Evolutionary conservation across 768 basidiomycete species (phyloP), one percentile per base, ranked within the genome.

Genomic region (Tephrocybe sp.): DNA sequence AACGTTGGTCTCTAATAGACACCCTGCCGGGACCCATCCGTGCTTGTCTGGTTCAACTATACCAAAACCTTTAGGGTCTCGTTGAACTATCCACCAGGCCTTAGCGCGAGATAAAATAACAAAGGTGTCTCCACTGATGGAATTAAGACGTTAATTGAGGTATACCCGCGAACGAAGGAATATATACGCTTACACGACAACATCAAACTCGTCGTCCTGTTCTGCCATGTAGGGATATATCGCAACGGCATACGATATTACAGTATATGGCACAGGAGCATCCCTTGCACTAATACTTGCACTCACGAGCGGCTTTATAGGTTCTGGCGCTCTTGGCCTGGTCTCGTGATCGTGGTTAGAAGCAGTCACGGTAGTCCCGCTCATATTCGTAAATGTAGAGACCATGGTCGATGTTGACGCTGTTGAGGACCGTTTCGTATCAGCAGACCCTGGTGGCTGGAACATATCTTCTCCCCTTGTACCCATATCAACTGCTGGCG

Each of bases 141-240:
- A 35, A 36, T 35, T 43, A n/a, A n/a, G n/a, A n/a, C 22, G 26
- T 15, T 58, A 30, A 62, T 39, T 42, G 16, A 43, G 38, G 13
- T 52, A n/a, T n/a, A 18, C 30, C 31, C 12, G 25, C 44, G 26
- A 49, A 30, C 37, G 46, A 22, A 31, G 32, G 47, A 48, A 48
- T 40, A 46, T 49, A 28, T 36, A 12, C 8, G 28, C 89, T 70
- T 68, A 97, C 87, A 99, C 95, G 31, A 89, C 84, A 2, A 98
- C 97, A 64, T 98, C 93, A 65, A 98, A 98, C 66, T 99, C 97
- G 65, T 98, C 97, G 49, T 97, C 93, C 64, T 97, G 88, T 68
- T 98, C 97, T 5, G 96, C 94, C 83, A 95, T 89, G 67, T 99
- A 98, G 37, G 97, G 97, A 63, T 99, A 98, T 58, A 98, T 98